Evolutionary conservation across 331 rosid species (phyloP), one percentile per base, ranked within the genome.

Genomic region (Malus hybrid): DNA sequence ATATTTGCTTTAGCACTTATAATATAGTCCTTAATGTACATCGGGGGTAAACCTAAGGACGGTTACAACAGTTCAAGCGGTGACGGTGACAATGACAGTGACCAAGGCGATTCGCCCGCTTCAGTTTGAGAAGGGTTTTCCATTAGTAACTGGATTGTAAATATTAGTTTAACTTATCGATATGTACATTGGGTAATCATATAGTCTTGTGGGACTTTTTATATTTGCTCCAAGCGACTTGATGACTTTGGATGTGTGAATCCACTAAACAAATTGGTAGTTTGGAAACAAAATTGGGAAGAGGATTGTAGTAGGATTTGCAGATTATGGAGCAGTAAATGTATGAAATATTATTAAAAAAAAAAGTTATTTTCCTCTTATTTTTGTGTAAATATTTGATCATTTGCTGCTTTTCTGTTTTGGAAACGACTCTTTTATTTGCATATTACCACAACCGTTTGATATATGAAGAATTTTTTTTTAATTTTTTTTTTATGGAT

Each of bases 31-130:
- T 65, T 71, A 66, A 20, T 44, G 39, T 65, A 71, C 61, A 10
- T 7, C 11, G 9, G 9, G 71, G 15, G 24, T 50, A 73, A 73
- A 60, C 28, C 28, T 60, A 27, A 28, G 57, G 11, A 15, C 44
- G 6, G 13, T 32, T 27, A 55, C 3, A 52, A 22, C 10, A 27
- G 75, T 63, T 6, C 34, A 74, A 33, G 69, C 31, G 24, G 52
- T 48, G 71, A 13, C 67, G 76, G 80, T 14, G 84, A 65, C 69
- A 76, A 73, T 7, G 82, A 75, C 57, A 66, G 81, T 55, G 60
- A 87, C 78, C 85, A 84, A 82, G 80, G 77, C 73, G 15, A 71
- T 87, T 85, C 90, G 87, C 87, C 90, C 83, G 87, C 91, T 80
- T 80, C 24, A 72, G 61, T 48, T 73, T 71, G 73, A 36, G 27